Base-by-base conservation (phyloP, 345 rosid species). In the Rhodamnia argentea region DNA sequence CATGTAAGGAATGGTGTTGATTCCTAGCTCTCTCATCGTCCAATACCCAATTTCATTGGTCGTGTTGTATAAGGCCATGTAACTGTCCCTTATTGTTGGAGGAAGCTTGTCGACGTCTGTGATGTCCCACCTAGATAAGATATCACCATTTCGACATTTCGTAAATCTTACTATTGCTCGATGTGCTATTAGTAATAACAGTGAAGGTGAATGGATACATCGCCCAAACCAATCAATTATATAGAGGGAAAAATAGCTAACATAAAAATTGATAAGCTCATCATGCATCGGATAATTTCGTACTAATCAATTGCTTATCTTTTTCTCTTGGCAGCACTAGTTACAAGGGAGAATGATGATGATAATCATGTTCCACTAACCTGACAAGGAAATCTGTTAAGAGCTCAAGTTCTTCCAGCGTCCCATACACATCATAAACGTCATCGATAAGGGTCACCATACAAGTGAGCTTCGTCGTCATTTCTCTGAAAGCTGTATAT, bases 31-130 rank as follows among this genome's bases (percentile, higher is more conserved):
- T 29, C 54, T 82, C 60, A 88, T 55, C 3, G n/a, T 15, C 84
- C 40, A 15, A 82, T 82, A 83, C 29, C 89, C 87, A 10, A 88
- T 50, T 74, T 88, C 86, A 0, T 88, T 88, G 54, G 83, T 85
- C 3, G 84, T 88, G 55, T 88, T 88, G 82, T 62, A 88, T 81
- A 85, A 37, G 22, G 87, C 55, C 32, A 85, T n/a, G 26, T 62
- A 64, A 27, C 84, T 58, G 13, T 50, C 11, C 53, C 27, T 85
- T 51, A 88, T 85, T 24, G 62, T 51, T 27, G 29, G 82, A 83
- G 89, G 89, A 70, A 87, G 89, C 62, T 87, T 55, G 52, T 85
- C 85, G 10, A 87, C 83, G 55, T 53, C 64, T 5, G 58, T 84
- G 53, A 87, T 82, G 44, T 85, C 87, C 87, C 89, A 87, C 37